Conservation (phyloP, 345 rosid species). For the Erysimum cheiranthoides region DNA sequence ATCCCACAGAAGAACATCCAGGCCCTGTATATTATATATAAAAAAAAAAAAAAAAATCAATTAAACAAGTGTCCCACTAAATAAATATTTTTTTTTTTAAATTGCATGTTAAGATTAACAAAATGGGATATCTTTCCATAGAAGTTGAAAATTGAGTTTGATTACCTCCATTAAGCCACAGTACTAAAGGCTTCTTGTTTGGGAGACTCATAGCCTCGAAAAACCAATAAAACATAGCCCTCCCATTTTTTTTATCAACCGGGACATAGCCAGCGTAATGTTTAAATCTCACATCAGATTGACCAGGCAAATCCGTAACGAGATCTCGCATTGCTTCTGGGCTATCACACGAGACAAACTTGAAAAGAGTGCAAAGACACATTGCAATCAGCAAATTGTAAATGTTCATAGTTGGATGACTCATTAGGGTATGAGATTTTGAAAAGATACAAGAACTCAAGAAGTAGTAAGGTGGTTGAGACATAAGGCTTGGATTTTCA, state of each 20-base stretch:
- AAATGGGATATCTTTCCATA: neutral
- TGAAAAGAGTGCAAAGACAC: slow-evolving; percentile 23
- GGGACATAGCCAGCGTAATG: slow-evolving; percentile 88
- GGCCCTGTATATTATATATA: slow-evolving; percentile 61
- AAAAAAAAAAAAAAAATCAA: neutral
- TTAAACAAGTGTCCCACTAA: neutral
- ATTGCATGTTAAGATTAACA: neutral
- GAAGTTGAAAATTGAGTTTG: slow-evolving; percentile 7
- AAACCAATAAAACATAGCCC: slow-evolving; percentile 94
- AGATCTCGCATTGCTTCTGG: slow-evolving; percentile 49
- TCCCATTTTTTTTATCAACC: slow-evolving; percentile 61
- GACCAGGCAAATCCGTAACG: slow-evolving; percentile 71
- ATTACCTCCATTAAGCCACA: slow-evolving; percentile 98
- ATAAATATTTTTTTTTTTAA: neutral
- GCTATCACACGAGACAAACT: slow-evolving; percentile 20
- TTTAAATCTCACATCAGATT: slow-evolving; percentile 60
- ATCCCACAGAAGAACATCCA: slow-evolving; percentile 96
- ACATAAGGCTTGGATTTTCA: neutral
- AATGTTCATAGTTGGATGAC: slow-evolving; percentile 18
- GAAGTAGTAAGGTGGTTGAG: neutral
- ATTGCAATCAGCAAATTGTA: neutral
- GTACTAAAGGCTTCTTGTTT: slow-evolving; percentile 74
- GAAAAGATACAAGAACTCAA: neutral
- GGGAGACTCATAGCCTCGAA: slow-evolving; percentile 67
- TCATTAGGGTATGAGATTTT: slow-evolving; percentile 25